Percentiles rank a stretch among this genome's conserved stretches.
These are phyloP conservation scores for Coemansia sp. DNA, from an alignment of 192 early-diverging fungal genomes.

Conservation along the genomic window DNA sequence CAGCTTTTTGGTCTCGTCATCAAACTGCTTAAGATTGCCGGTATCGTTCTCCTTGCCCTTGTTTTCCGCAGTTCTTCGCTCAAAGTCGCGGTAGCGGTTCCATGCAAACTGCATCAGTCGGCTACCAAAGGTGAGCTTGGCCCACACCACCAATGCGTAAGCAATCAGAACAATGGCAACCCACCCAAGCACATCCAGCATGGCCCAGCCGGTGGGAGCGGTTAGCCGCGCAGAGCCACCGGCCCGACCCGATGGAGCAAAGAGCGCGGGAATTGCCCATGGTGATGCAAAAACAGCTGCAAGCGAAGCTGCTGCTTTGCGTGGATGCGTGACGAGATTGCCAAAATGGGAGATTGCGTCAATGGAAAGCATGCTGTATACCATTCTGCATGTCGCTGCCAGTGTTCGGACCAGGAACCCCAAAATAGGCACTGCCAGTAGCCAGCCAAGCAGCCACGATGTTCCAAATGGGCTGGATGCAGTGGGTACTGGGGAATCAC, in stretches of 20 bases:
- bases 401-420: slow-evolving; percentile 17
- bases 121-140: slow-evolving; percentile 78
- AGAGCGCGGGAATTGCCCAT: neutral
- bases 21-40: slow-evolving; percentile 34
- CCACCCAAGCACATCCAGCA: slow-evolving; percentile 54
- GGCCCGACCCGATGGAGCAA: neutral
- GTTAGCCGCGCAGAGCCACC: slow-evolving; percentile 7
- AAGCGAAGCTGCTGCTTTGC: neutral
- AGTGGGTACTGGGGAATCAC: neutral
- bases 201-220: slow-evolving; percentile 17
- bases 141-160: slow-evolving; percentile 58
- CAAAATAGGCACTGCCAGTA: slow-evolving; percentile 3
- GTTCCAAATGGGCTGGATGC: neutral
- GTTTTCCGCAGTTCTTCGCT: slow-evolving; percentile 26
- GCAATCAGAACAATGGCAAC: slow-evolving; percentile 50
- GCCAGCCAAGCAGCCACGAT: slow-evolving; percentile 6
- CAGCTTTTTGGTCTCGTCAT: slow-evolving; percentile 54
- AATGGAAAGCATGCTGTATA: neutral
- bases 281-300: too few species aligned
- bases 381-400: neutral
- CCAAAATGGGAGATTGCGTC: slow-evolving; percentile 14
- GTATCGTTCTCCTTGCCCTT: slow-evolving; percentile 9
- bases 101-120: slow-evolving; percentile 74
- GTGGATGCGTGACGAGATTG: slow-evolving; percentile 23
- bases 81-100: slow-evolving; percentile 61